Base-by-base conservation (phyloP, 306 rosid species). In the Medicago ruthenica region DNA sequence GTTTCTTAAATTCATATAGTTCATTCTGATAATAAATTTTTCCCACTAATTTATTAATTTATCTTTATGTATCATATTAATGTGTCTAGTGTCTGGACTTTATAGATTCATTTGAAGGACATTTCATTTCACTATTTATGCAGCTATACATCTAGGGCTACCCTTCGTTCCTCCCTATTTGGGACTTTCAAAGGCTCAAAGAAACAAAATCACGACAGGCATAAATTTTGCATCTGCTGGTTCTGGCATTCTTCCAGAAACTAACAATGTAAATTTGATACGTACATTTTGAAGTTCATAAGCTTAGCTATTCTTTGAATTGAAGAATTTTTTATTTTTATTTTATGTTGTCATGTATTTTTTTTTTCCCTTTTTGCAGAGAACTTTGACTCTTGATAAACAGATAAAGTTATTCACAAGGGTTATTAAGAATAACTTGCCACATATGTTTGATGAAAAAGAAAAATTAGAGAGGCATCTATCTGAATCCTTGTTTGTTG, bases 191-290 rank as follows among this genome's bases (percentile, higher is more conserved):
- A 65, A 77, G 45, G 40, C 50, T 76, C 50, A 70, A 50, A 79
- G 75, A 71, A 79, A 73, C 50, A 73, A 13, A 66, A 48, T 69
- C 53, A 50, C 20, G 7, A 79, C 42, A 20, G 82, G 86, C 24
- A 76, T 84, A 8, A 81, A 82, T 6, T 82, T 80, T 64, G 90
- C 81, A 55, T 81, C 83, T 50, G 88, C 53, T 6, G 73, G 79
- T 6, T 73, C 79, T 42, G 81, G 82, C n/a, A 65, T 84, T 36
- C 79, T 79, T 1, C 78, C 67, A 2, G 84, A 76, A n/a, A 79
- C 86, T 9, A 69, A 42, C 58, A 80, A 66, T 14, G 83, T 80
- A 44, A 61, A 16, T 50, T 8, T 75, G 67, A 21, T 22, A 9
- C 9, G 51, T 39, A 8, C 21, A 16, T 47, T 15, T 54, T 54